Evolutionary conservation across 2,329 filamentous ascomycete species (phyloP).

Genomic region (Exophiala spinifera): DNA sequence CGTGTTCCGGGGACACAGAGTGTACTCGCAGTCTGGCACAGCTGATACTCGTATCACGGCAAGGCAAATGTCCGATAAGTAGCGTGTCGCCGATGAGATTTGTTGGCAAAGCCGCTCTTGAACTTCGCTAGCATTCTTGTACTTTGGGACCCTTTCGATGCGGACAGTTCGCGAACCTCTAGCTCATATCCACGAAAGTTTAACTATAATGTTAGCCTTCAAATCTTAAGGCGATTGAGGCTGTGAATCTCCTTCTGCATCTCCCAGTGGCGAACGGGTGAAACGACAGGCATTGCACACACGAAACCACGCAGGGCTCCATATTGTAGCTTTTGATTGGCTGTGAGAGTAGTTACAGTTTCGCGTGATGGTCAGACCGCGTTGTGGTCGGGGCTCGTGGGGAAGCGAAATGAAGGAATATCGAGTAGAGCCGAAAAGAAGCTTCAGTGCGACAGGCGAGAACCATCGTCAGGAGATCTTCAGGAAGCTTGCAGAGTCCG

Average conservation of each 20-base stretch:
- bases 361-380: not conserved
- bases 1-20: not conserved
- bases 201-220: not conserved
- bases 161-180: not conserved
- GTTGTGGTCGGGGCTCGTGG: not conserved
- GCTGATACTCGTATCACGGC: not conserved
- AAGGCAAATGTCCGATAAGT: not conserved
- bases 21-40: not conserved
- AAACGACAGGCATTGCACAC: not conserved
- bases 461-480: not conserved
- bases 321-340: not conserved
- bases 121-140: not conserved
- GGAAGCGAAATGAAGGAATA: slow-evolving; percentile 1
- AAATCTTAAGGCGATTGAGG: not conserved
- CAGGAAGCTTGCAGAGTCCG: not conserved
- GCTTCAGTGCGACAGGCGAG: not conserved
- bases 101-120: not conserved
- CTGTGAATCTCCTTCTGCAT: not conserved
- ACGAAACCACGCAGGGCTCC: not conserved
- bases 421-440: not conserved
- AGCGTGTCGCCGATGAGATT: not conserved
- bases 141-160: not conserved
- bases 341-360: not conserved
- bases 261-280: not conserved
- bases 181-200: not conserved